Conservation (phyloP, 768 basidiomycete genomes). For the Trametes cinnabarina region DNA sequence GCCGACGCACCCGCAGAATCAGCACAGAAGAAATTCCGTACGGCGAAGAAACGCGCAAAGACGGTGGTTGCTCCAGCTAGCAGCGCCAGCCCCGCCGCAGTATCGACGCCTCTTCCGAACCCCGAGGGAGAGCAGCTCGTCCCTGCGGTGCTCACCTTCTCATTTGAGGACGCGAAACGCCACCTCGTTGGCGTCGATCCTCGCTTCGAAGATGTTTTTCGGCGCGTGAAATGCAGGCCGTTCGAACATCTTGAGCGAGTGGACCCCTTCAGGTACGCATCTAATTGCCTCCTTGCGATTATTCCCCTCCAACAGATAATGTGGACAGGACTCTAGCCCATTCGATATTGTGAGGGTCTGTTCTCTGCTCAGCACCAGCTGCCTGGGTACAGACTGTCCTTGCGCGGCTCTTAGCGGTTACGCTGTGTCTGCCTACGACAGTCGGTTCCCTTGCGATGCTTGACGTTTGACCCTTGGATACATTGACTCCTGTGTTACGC, state of each 20-base stretch:
- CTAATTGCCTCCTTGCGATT: too few species aligned
- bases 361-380: too few species aligned
- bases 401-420: not conserved
- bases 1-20: not conserved
- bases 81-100: conserved; percentile 1
- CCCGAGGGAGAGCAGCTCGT: conserved; percentile 40
- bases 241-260: conserved; percentile 71
- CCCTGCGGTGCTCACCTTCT: conserved; percentile 71
- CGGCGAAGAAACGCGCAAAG: conserved; percentile 8
- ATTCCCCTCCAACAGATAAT: too few species aligned
- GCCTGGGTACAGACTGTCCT: too few species aligned
- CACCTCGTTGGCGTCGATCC: conserved; percentile 67
- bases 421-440: not conserved
- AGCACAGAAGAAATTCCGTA: conserved; percentile 6
- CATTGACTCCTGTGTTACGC: not conserved
- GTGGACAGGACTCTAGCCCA: conserved; percentile 63
- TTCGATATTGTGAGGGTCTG: conserved; percentile 56
- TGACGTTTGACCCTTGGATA: not conserved
- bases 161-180: conserved; percentile 69
- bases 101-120: not conserved
- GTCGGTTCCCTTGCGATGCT: not conserved
- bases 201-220: conserved; percentile 71
- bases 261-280: conserved; percentile 75
- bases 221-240: conserved; percentile 65
- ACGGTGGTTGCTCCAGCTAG: not conserved